phyloP scores from a whole-genome alignment of 257 asterid genomes.

The Ocimum tenuiflorum region DNA sequence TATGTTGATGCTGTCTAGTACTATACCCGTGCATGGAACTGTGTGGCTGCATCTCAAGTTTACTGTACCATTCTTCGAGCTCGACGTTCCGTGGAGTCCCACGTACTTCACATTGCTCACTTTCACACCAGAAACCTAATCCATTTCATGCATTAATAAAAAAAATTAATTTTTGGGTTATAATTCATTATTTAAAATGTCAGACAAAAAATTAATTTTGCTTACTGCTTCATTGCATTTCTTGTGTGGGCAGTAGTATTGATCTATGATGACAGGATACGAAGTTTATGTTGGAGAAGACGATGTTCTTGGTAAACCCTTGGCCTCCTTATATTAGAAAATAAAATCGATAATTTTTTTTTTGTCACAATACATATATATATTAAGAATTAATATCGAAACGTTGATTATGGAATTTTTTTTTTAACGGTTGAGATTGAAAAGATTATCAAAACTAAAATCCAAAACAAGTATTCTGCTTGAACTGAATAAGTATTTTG shows the following conservation, averaged over 20 bases:
- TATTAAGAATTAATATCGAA: too few relatives aligned
- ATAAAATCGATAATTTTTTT: neutral
- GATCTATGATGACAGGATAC: slow-evolving; percentile 32
- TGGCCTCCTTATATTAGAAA: slow-evolving; percentile 31
- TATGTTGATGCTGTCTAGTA: neutral
- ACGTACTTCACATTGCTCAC: slow-evolving; percentile 8
- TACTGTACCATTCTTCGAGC: neutral
- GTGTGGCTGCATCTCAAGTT: slow-evolving; percentile 10
- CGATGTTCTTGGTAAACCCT: slow-evolving; percentile 32
- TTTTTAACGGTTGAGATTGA: too few relatives aligned
- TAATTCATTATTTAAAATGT: too few relatives aligned
- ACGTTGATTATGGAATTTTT: too few relatives aligned
- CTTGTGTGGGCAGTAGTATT: slow-evolving; percentile 32
- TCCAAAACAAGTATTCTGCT: too few relatives aligned
- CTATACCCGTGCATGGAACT: slow-evolving; percentile 5
- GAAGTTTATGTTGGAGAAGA: slow-evolving; percentile 25
- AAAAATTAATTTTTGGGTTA: too few relatives aligned
- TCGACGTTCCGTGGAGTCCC: slow-evolving; percentile 12
- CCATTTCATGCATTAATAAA: neutral
- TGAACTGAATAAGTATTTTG: too few relatives aligned
- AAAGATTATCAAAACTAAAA: too few relatives aligned
- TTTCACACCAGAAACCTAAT: slow-evolving; percentile 1
- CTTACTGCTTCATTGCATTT: slow-evolving; percentile 20
- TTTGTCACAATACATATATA: neutral
- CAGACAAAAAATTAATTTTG: neutral